Evolutionary conservation across 2,329 filamentous ascomycete genomes (phyloP), one percentile per base, ranked within the genome.

Genomic region (Botrytis fragariae): DNA sequence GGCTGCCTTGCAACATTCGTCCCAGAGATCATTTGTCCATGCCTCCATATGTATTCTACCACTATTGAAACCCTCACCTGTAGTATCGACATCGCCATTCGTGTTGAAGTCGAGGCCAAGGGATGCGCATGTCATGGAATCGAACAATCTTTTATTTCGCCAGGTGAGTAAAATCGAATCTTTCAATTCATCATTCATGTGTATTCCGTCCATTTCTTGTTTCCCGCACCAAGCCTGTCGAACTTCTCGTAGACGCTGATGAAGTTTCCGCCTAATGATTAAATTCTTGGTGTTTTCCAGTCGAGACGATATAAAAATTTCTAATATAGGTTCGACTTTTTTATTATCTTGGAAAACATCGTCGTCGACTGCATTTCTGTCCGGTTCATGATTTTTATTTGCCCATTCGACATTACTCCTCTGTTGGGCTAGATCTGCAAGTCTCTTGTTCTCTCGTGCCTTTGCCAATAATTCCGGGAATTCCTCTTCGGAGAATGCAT

Each of bases 131-230:
- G 91, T 95, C 8, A 92, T 93, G n/a, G 88, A 87, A 76, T 92
- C 89, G 80, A 92, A 97, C 4, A 97, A 83, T 74, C 89, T 88
- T 73, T 88, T 89, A 39, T 89, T 87, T 75, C 90, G 91, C 91
- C 93, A 97, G 0, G 93, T 96, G 72, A 98, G 86, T 78, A 96
- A 92, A 29, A 97, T 84, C 0, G 85, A 83, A 7, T 86, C 83
- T 14, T 82, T 84, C 1, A 86, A 83, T 7, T 86, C 82, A 3
- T 81, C 77, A 3, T 81, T 76, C 12, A 86, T 78, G 16, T 77
- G 48, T 9, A 81, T 69, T 1, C 81, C 80, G 3, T 84, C 81
- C 64, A 89, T 86, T 1, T 81, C 81, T 79, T 95, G 91, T 71
- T 86, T 86, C 20, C 84, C 83, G 77, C 92, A 89, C 93, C 94